Evolutionary conservation across 768 basidiomycete genomes (phyloP).

Genomic region (Russula virescens): DNA sequence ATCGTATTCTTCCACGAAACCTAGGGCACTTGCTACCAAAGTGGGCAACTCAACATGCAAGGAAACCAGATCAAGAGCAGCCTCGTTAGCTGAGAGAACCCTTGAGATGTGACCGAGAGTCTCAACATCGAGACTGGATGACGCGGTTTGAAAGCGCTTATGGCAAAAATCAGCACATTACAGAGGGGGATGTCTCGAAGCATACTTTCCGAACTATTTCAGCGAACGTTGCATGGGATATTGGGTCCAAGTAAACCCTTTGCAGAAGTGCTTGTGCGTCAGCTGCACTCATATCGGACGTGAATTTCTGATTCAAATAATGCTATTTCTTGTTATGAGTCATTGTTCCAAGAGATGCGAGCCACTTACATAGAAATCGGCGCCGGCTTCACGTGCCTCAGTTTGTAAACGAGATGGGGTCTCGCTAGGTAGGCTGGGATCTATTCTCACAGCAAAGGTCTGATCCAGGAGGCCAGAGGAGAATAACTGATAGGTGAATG

Average conservation of each 20-base stretch:
- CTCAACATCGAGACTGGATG: slow-evolving; percentile 56
- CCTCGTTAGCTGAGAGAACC: slow-evolving; percentile 52
- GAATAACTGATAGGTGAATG: slow-evolving; percentile 52
- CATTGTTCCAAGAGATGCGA: slow-evolving; percentile 19
- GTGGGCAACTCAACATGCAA: slow-evolving; percentile 61
- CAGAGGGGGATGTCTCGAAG: neutral
- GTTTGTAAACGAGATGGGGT: slow-evolving; percentile 41
- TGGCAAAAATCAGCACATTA: slow-evolving; percentile 5
- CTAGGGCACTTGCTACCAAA: slow-evolving; percentile 56
- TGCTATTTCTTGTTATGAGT: slow-evolving; percentile 32
- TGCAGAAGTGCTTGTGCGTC: slow-evolving; percentile 18
- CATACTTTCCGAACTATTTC: slow-evolving; percentile 52
- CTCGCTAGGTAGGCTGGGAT: slow-evolving; percentile 47
- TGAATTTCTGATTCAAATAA: slow-evolving; percentile 54
- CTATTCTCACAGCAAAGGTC: slow-evolving; percentile 44
- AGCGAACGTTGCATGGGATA: slow-evolving; percentile 51
- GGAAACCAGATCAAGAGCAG: slow-evolving; percentile 60
- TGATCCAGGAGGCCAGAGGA: slow-evolving; percentile 50
- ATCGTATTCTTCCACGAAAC: slow-evolving; percentile 65
- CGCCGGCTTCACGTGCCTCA: slow-evolving; percentile 57
- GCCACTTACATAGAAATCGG: slow-evolving; percentile 49
- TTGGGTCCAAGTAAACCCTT: slow-evolving; percentile 19
- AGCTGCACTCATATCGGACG: slow-evolving; percentile 11
- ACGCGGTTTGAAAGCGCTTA: slow-evolving; percentile 55
- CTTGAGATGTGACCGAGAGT: slow-evolving; percentile 65